Percentiles rank a stretch among this genome's conserved stretches.
phyloP scores from a whole-genome alignment of 2,329 filamentous ascomycete genomes.

The Diaporthe sp. region DNA sequence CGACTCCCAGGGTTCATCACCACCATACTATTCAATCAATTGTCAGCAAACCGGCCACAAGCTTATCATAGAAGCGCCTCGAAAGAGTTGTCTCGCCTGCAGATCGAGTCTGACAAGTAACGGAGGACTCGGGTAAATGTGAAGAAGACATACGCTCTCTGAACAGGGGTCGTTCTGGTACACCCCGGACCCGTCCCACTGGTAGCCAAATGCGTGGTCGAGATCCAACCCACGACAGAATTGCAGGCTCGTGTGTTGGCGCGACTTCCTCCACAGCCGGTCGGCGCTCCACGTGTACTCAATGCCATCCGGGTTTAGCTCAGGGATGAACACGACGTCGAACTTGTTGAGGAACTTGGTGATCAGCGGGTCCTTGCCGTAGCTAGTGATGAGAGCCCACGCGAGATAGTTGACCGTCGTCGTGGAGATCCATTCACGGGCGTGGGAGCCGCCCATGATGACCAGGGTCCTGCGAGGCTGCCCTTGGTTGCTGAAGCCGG shows the following conservation, averaged over 20 bases:
- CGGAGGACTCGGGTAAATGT: not conserved
- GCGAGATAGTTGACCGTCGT: conserved; percentile 93
- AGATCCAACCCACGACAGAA: conserved; percentile 93
- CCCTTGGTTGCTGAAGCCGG: conserved; percentile 57
- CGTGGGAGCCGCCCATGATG: conserved; percentile 89
- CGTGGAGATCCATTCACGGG: conserved; percentile 95
- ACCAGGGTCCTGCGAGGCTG: conserved; percentile 80
- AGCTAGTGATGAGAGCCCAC: conserved; percentile 87
- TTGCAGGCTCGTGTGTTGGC: conserved; percentile 83
- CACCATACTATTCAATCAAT: conserved; percentile 70
- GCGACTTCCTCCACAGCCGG: conserved; percentile 94
- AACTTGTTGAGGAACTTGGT: conserved; percentile 86
- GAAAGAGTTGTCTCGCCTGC: not conserved
- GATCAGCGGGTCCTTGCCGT: conserved; percentile 79
- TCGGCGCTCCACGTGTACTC: conserved; percentile 94
- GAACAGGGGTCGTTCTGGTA: conserved; percentile 86
- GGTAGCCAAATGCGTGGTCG: conserved; percentile 87
- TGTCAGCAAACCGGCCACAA: not conserved
- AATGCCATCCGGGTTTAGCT: conserved; percentile 93
- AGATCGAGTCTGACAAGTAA: no score
- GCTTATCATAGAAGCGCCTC: no score
- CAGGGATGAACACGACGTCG: conserved; percentile 90
- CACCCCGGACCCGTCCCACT: conserved; percentile 75
- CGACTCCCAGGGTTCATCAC: conserved; percentile 85
- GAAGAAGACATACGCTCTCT: conserved; percentile 66